Conservation (phyloP, 2,329 filamentous ascomycete genomes). For the Aureobasidium pullulans region DNA sequence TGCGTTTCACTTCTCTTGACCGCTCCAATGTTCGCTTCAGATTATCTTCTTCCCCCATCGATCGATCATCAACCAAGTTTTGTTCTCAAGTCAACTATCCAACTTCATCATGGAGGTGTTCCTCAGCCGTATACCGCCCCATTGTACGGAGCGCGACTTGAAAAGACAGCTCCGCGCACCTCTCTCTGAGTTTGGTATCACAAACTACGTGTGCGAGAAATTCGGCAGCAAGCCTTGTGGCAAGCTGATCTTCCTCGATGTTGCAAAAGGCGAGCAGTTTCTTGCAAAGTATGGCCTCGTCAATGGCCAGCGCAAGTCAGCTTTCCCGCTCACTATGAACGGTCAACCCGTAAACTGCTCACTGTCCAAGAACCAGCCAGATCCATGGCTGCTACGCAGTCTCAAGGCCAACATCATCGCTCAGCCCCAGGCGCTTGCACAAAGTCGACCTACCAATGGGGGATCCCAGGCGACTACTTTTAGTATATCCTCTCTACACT, state of each 20-base stretch:
- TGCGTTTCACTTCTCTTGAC: too few species aligned
- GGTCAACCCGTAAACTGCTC: conserved; percentile 16
- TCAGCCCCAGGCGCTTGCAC: conserved; percentile 5
- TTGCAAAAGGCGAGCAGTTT: conserved; percentile 36
- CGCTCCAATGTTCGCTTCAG: too few species aligned
- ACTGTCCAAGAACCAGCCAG: conserved; percentile 19
- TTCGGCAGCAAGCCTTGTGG: conserved; percentile 33
- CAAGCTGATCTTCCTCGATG: conserved; percentile 39
- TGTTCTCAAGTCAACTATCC: neutral
- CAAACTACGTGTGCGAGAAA: conserved; percentile 39
- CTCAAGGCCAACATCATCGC: conserved; percentile 19
- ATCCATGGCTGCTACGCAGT: conserved; percentile 21
- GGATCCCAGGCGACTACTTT: conserved; percentile 24
- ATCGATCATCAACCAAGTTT: neutral
- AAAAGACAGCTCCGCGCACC: conserved; percentile 32
- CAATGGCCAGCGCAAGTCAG: conserved; percentile 14
- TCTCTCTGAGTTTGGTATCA: conserved; percentile 33
- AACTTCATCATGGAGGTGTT: conserved; percentile 39
- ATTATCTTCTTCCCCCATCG: too few species aligned
- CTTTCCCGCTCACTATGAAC: conserved; percentile 6
- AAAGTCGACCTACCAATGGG: neutral
- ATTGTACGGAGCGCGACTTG: conserved; percentile 37
- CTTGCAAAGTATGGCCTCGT: conserved; percentile 29
- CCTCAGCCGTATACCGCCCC: conserved; percentile 34
- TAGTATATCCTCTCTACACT: conserved; percentile 28